Percentiles rank a stretch among this genome's conserved stretches.
These are phyloP conservation scores for Megacollybia marginata DNA, from an alignment of 768 basidiomycete genomes.

Conservation along the genomic window DNA sequence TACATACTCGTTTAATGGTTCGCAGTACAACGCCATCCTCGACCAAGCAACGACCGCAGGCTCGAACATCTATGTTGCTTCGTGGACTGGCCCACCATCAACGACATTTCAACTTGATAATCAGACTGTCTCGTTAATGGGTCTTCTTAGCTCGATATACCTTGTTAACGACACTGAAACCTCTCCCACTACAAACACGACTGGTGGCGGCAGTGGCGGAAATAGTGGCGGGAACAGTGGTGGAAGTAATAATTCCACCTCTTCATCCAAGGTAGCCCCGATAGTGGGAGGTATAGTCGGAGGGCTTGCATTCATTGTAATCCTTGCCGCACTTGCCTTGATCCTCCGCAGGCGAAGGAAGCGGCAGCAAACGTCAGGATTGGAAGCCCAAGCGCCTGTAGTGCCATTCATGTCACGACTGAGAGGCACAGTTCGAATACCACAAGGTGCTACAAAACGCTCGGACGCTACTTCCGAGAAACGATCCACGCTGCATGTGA, in stretches of 20 bases:
- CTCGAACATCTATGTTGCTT: background rate
- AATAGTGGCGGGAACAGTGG: too few species aligned
- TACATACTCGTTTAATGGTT: background rate
- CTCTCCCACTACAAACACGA: background rate
- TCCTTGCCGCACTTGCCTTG: background rate
- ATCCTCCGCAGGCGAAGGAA: background rate
- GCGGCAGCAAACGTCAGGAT: too few species aligned
- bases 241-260: background rate
- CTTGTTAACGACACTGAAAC: background rate
- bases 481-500: too few species aligned
- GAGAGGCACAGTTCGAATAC: too few species aligned
- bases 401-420: too few species aligned
- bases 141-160: background rate
- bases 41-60: background rate
- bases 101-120: background rate
- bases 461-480: too few species aligned
- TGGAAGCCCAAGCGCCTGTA: too few species aligned
- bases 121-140: background rate
- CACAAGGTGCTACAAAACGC: too few species aligned
- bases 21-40: conserved; percentile 1
- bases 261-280: background rate
- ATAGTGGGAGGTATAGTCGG: background rate
- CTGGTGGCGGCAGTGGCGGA: background rate
- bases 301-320: background rate
- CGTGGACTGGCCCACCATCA: background rate